Evolutionary conservation across 495 filamentous ascomycete genomes (phyloP), one percentile per base, ranked within the genome.

Genomic region (Penicillium pancosmium): DNA sequence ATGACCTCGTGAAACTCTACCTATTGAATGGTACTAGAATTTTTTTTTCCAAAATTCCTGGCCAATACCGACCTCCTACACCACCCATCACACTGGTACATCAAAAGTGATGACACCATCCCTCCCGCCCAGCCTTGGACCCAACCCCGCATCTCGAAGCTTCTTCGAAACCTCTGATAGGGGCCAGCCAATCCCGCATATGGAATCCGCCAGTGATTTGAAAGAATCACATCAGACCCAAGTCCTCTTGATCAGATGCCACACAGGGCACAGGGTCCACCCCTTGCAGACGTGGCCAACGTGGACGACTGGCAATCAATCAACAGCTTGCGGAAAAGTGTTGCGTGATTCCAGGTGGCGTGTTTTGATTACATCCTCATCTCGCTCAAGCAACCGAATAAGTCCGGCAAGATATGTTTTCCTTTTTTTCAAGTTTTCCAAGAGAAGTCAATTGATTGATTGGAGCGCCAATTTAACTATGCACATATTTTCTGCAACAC

Each of bases 1-100:
- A 57, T 70, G 56, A 70, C 68, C 23, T 70, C 68, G 13, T 70
- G 68, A 70, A 43, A 44, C 16, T 44, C 4, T 44, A 0, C 15
- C 16, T 7, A 10, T 44, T 44, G 16, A 16, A 19, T 19, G n/a
- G 16, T 19, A n/a, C 41, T 13, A 44, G 16, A 44, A 44, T 44
- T 8, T n/a, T 44, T 21, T 13, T 6, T n/a, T n/a, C 8, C 8
- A n/a, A 18, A 44, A 8, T 19, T 44, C 8, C n/a, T 44, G n/a
- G 6, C 7, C 41, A n/a, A 44, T 44, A 38, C 15, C 36, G 3
- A 13, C 2, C 36, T 44, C 8, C 6, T 44, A 19, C 15, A 44
- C 41, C 4, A 44, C 41, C 15, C 41, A 23, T 4, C 16, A 16
- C 41, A 3, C 16, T 19, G n/a, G 34, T 52, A 13, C 27, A 35